Percentiles rank a stretch among this genome's conserved stretches.
Evolutionary conservation across 352 stramenopile species (phyloP).

Genomic region (Phytophthora podocarpi): DNA sequence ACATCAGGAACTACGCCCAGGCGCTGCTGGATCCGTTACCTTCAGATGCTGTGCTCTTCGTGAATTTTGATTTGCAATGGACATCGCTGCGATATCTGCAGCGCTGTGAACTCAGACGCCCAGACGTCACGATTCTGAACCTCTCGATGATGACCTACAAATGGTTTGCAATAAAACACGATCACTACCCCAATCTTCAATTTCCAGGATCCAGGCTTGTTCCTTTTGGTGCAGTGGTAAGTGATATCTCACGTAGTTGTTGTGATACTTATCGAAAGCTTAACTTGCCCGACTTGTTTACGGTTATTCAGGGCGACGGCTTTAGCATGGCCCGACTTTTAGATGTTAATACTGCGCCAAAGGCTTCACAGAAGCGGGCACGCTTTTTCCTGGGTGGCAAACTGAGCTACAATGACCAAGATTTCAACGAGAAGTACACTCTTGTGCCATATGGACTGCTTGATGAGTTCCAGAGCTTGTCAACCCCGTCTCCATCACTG

Average conservation of each 20-base stretch:
- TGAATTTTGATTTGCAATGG: slow-evolving; percentile 94
- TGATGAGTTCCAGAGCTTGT: slow-evolving; percentile 52
- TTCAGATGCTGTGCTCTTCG: slow-evolving; percentile 79
- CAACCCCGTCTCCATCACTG: slow-evolving; percentile 24
- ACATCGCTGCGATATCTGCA: slow-evolving; percentile 92
- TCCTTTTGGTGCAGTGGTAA: slow-evolving; percentile 40
- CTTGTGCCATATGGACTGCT: slow-evolving; percentile 60
- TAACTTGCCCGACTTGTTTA: neutral
- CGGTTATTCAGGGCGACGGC: slow-evolving; percentile 36
- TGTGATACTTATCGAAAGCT: neutral
- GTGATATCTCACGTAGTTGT: neutral
- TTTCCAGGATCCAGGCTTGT: slow-evolving; percentile 68
- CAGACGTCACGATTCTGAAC: slow-evolving; percentile 88
- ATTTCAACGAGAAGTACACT: slow-evolving; percentile 54
- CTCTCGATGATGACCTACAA: slow-evolving; percentile 91
- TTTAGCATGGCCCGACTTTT: slow-evolving; percentile 57
- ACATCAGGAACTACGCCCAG: slow-evolving; percentile 88
- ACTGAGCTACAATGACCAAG: slow-evolving; percentile 67
- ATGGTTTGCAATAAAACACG: slow-evolving; percentile 81
- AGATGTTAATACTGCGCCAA: slow-evolving; percentile 35
- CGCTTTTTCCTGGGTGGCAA: slow-evolving; percentile 88
- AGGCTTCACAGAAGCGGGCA: neutral
- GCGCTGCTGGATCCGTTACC: slow-evolving; percentile 89
- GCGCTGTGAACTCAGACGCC: slow-evolving; percentile 73
- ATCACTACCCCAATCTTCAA: slow-evolving; percentile 63